Conservation (phyloP, 106 monocot genomes). For the Platanthera guangdongensis region DNA sequence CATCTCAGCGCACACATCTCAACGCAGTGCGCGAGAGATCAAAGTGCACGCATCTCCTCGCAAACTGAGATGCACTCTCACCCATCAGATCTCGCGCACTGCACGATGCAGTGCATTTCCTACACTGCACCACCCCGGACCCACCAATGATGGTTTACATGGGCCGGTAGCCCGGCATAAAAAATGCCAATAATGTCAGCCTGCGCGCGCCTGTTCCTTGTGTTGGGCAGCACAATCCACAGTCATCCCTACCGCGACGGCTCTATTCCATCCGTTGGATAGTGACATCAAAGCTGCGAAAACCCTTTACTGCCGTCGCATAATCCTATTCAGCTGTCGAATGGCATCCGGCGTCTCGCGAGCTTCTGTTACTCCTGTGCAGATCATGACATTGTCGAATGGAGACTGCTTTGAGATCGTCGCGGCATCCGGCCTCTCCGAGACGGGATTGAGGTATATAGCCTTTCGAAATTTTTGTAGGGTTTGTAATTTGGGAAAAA, state of each 20-base stretch:
- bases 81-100: no score
- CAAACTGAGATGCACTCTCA: no score
- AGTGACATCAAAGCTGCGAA: neutral
- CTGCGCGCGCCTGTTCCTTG: neutral
- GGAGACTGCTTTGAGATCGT: conserved; percentile 28
- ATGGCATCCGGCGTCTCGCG: conserved; percentile 26
- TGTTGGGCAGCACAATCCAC: neutral
- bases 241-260: neutral
- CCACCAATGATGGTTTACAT: neutral
- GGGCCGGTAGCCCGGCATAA: neutral
- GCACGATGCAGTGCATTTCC: no score
- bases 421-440: conserved; percentile 36
- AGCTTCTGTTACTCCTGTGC: neutral
- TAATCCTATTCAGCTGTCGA: neutral
- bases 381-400: conserved; percentile 20
- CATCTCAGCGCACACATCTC: no score
- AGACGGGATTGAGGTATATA: conserved; percentile 46
- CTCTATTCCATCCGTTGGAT: neutral
- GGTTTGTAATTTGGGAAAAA: neutral
- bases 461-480: neutral
- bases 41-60: no score
- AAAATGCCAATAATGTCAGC: neutral
- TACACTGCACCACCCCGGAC: no score
- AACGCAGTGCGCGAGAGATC: no score
- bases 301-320: neutral